Evolutionary conservation across 2,329 filamentous ascomycete genomes (phyloP).

Genomic region (Nemania diffusa): DNA sequence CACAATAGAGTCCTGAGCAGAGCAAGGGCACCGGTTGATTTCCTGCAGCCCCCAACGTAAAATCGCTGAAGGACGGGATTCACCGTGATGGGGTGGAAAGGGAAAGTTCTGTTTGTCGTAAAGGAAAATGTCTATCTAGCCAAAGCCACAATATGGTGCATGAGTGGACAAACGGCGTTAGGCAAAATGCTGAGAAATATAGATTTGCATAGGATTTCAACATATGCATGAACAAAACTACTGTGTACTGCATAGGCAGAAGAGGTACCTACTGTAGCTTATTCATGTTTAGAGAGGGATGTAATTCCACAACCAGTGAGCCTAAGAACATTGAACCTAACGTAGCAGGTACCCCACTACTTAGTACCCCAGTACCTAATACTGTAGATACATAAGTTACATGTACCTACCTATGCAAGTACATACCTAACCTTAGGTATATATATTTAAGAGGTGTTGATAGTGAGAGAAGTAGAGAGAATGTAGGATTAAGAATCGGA

Average conservation of each 20-base stretch:
- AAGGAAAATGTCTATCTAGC: background rate
- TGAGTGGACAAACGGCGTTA: background rate
- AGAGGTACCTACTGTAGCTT: background rate
- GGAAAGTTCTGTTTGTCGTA: conserved; percentile 11
- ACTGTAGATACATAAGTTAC: too few relatives aligned
- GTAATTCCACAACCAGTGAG: background rate
- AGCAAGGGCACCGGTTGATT: background rate
- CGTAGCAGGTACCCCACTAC: too few relatives aligned
- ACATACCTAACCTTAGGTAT: background rate
- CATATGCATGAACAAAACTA: background rate
- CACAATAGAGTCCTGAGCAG: background rate
- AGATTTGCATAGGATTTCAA: background rate
- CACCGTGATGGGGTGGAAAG: background rate
- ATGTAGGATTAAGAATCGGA: background rate
- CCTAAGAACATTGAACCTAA: too few relatives aligned
- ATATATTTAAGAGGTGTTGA: background rate
- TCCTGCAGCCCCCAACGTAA: conserved; percentile 4
- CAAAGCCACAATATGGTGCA: background rate
- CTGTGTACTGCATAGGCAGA: too few relatives aligned
- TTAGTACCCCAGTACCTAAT: too few relatives aligned
- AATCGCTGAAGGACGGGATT: background rate
- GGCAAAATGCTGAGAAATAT: background rate
- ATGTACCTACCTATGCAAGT: background rate
- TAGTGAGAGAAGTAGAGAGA: background rate
- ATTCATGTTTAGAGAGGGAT: too few relatives aligned